A percentile compares a stretch with the other conserved stretches of the same genome.
Conservation (phyloP, 2,329 filamentous ascomycete species). For the Dactylonectria estremocensis region DNA sequence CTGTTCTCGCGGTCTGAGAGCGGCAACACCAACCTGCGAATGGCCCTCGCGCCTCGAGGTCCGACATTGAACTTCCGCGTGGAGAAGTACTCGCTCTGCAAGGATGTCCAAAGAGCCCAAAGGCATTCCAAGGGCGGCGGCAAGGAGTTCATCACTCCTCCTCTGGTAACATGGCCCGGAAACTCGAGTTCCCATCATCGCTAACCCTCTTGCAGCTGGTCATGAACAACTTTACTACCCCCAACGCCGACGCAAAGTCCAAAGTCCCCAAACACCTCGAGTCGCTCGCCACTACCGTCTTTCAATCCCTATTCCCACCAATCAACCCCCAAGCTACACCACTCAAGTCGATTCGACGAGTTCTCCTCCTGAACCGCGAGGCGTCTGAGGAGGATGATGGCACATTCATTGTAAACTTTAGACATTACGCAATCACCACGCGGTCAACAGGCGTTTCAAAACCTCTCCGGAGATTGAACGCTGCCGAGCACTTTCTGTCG, state of each 20-base stretch:
- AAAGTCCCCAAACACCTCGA: conserved; percentile 95
- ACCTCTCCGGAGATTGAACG: conserved; percentile 85
- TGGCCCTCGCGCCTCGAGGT: conserved; percentile 89
- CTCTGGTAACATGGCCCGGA: conserved; percentile 70
- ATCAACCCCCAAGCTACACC: conserved; percentile 94
- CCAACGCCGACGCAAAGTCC: conserved; percentile 71
- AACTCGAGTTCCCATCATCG: conserved; percentile 1
- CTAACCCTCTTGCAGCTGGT: conserved; percentile 74
- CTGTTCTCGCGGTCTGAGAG: conserved; percentile 92
- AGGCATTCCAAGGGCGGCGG: conserved; percentile 86
- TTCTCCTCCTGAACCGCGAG: conserved; percentile 92
- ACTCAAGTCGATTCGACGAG: conserved; percentile 91
- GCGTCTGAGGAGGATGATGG: conserved; percentile 71
- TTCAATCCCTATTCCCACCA: conserved; percentile 95
- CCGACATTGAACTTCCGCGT: conserved; percentile 96
- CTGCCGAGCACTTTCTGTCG: conserved; percentile 83
- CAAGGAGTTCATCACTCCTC: conserved; percentile 88
- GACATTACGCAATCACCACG: conserved; percentile 96
- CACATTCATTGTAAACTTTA: conserved; percentile 86
- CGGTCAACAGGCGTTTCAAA: conserved; percentile 88
- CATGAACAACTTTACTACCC: conserved; percentile 95
- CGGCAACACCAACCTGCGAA: conserved; percentile 92
- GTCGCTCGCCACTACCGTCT: conserved; percentile 91
- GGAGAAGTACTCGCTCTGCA: conserved; percentile 93
- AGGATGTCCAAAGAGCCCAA: conserved; percentile 88